A percentile compares a stretch with the other conserved stretches of the same genome.
Conservation (phyloP, 2,329 filamentous ascomycete species). For the Hymenoscyphus occultus region DNA sequence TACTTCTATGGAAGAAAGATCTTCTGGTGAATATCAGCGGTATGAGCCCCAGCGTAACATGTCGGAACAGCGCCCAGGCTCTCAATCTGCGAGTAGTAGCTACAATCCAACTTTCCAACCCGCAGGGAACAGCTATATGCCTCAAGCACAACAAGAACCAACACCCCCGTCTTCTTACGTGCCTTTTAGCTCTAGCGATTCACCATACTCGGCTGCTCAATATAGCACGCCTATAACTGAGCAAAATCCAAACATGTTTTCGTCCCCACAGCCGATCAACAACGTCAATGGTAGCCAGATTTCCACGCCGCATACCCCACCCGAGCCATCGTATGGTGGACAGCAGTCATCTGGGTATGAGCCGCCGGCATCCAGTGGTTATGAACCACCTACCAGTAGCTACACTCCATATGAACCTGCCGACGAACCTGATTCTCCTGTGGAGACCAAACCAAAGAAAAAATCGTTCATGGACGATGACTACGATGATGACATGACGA, state of each 20-base stretch:
- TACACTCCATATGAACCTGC: constrained; percentile 50
- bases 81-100: constrained; percentile 34
- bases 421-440: constrained; percentile 41
- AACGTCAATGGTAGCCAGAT: constrained; percentile 23
- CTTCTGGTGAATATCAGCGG: constrained; percentile 43
- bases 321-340: constrained; percentile 30
- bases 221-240: constrained; percentile 22
- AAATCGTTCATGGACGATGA: constrained; percentile 82
- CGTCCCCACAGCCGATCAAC: constrained; percentile 26
- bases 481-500: constrained; percentile 61
- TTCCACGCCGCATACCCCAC: constrained; percentile 18
- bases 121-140: constrained; percentile 31
- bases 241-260: constrained; percentile 20
- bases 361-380: constrained; percentile 21
- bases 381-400: constrained; percentile 29
- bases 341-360: constrained; percentile 28
- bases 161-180: constrained; percentile 24
- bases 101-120: constrained; percentile 30
- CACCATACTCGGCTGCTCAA: constrained; percentile 21
- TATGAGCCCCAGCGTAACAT: constrained; percentile 44
- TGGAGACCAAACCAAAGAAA: constrained; percentile 61
- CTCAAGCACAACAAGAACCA: constrained; percentile 23
- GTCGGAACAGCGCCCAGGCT: constrained; percentile 38
- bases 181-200: constrained; percentile 20
- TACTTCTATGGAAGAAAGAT: constrained; percentile 45